Base-by-base conservation (phyloP, 2,329 filamentous ascomycete species). In the Colletotrichum endophyticum region DNA sequence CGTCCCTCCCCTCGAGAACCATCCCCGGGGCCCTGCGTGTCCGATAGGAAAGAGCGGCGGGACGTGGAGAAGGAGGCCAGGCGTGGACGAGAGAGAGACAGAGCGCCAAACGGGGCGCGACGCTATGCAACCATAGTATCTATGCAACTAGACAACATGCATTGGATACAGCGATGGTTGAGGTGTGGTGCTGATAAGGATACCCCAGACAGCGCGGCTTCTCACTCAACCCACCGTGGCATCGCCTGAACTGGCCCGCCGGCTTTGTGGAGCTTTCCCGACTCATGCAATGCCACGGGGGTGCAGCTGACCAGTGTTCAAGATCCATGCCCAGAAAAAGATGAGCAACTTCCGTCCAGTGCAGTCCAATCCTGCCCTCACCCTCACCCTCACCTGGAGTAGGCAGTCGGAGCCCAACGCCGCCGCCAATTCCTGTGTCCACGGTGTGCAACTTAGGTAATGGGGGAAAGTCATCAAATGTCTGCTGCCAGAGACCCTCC, bases 201-300 rank as follows among this genome's bases (percentile, higher is more conserved):
- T 74, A 76, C 66, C 74, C 74, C 66, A 30, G 74, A 69, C 56
- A 63, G n/a, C 11, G 63, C 32, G 25, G 44, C 44, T n/a, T 44
- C 39, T 64, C 11, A n/a, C 66, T 36, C 19, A 39, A 39, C 59
- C 67, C 44, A 66, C 61, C 72, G 28, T 62, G 36, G 63, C 70
- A 57, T 66, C 25, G 73, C 73, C 62, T 72, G 69, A 32, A 75
- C 30, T 56, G 34, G 61, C 25, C 25, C 36, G 36, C 44, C 25
- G 34, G 30, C 30, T 64, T 44, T 57, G 70, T 68, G 57, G 70
- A 64, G 32, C 27, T 36, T 32, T 30, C n/a, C 39, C 73, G 34
- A 44, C 34, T 73, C 70, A 76, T 76, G 74, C 74, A 73, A 74
- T 76, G 49, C n/a, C 19, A 73, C 66, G 70, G 70, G 71, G 64